Evolutionary conservation across 345 rosid species (phyloP).

Genomic region (Barbarea vulgaris): DNA sequence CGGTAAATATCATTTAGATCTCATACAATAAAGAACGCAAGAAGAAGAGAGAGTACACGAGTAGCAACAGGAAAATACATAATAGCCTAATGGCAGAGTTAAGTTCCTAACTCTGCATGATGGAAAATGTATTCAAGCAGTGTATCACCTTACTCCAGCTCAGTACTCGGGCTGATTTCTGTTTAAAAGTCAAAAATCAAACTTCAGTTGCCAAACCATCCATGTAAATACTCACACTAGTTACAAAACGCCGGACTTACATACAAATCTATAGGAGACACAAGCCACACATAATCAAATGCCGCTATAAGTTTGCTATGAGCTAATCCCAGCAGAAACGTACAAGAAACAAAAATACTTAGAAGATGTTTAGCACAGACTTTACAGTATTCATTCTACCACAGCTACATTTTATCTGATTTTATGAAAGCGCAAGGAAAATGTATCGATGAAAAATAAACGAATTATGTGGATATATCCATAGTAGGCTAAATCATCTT

Average conservation of each 20-base stretch:
- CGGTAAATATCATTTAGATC: slow-evolving; percentile 22
- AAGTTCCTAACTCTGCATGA: slow-evolving; percentile 45
- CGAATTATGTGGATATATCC: background rate
- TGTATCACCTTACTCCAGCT: slow-evolving; percentile 45
- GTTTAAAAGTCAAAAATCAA: slow-evolving; percentile 35
- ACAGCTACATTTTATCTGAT: background rate
- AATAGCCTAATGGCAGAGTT: slow-evolving; percentile 37
- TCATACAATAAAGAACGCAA: slow-evolving; percentile 30
- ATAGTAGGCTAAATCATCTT: slow-evolving; percentile 1
- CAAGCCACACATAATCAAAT: slow-evolving; percentile 18
- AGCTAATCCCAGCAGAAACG: background rate
- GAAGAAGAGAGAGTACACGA: slow-evolving; percentile 13
- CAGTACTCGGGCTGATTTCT: slow-evolving; percentile 39
- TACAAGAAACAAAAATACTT: background rate
- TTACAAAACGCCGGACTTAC: slow-evolving; percentile 10
- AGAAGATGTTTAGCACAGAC: background rate
- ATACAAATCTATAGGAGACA: slow-evolving; percentile 20
- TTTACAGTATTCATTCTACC: background rate
- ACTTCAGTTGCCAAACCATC: slow-evolving; percentile 37
- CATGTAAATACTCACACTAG: slow-evolving; percentile 28
- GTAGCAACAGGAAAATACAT: slow-evolving; percentile 15
- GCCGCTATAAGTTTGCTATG: background rate
- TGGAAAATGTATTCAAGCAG: slow-evolving; percentile 42
- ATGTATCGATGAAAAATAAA: slow-evolving; percentile 11
- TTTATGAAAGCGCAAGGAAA: slow-evolving; percentile 1